Evolutionary conservation across 495 filamentous ascomycete species (phyloP).

Genomic region (Parachaetomium inaequale): DNA sequence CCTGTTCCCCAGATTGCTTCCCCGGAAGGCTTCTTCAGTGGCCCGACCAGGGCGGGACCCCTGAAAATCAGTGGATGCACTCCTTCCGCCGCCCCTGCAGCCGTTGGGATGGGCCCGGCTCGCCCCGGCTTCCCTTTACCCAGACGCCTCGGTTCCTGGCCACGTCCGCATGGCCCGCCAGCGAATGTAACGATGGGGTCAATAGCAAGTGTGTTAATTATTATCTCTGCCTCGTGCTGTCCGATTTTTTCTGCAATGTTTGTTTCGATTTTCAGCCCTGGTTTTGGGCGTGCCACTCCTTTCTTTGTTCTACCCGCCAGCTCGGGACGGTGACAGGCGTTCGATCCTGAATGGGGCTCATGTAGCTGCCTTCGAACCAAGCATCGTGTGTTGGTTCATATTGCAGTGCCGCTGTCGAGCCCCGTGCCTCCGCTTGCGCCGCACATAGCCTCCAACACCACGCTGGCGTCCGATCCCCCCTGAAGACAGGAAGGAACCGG

Average conservation of each 20-base stretch:
- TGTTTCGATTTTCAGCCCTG: background rate
- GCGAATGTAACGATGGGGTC: background rate
- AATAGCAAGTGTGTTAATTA: background rate
- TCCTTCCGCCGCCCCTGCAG: slow-evolving; percentile 1
- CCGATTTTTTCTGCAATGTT: background rate
- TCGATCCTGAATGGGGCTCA: background rate
- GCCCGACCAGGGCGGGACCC: slow-evolving; percentile 7
- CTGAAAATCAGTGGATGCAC: slow-evolving; percentile 3
- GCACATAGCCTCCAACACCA: slow-evolving; percentile 2
- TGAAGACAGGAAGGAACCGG: background rate
- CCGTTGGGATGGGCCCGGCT: slow-evolving; percentile 8
- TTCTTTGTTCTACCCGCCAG: background rate
- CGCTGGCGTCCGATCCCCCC: background rate
- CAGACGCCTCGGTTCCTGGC: slow-evolving; percentile 3
- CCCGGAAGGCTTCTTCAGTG: slow-evolving; percentile 6
- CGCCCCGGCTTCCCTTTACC: background rate
- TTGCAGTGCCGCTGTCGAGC: background rate
- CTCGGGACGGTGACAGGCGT: background rate
- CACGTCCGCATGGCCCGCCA: background rate
- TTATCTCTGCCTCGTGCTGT: background rate
- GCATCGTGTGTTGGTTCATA: background rate
- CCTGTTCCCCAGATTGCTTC: slow-evolving; percentile 18
- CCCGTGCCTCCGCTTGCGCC: slow-evolving; percentile 4
- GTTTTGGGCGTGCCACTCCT: background rate
- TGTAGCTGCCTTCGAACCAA: background rate